Conservation (phyloP, 1,139 yeast genomes). For the Eremothecium cymbalariae region DNA sequence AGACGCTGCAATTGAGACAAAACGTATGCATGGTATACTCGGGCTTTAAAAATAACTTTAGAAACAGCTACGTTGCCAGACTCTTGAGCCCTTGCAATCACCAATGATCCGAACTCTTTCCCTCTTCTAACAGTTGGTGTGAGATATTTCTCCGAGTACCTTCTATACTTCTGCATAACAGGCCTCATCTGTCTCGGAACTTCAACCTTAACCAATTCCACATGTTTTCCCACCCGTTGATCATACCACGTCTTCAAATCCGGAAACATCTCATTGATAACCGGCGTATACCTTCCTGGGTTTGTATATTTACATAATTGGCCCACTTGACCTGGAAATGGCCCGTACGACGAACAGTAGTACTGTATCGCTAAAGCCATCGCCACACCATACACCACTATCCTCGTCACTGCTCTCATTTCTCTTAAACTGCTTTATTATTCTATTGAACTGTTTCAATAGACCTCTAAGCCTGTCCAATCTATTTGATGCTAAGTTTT, state of each 20-base stretch:
- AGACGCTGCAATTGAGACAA: no score
- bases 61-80: no score
- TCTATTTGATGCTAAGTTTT: not conserved
- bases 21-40: no score
- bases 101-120: no score
- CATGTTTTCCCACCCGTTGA: not conserved
- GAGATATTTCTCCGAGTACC: not conserved
- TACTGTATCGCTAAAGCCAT: not conserved
- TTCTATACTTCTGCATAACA: not conserved
- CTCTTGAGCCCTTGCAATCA: no score
- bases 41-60: no score
- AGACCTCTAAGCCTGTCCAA: not conserved
- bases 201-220: not conserved
- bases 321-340: not conserved
- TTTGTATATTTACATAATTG: constrained; percentile 5
- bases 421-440: no score
- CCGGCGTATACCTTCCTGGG: constrained; percentile 1
- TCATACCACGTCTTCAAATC: constrained; percentile 1
- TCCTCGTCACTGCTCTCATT: constrained; percentile 2
- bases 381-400: not conserved
- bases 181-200: constrained; percentile 3
- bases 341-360: constrained; percentile 1
- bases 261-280: constrained; percentile 1
- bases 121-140: no score
- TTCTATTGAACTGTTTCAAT: no score